phyloP scores from a whole-genome alignment of 148 eudicot genomes.

The Rhododendron ferrugineum region DNA sequence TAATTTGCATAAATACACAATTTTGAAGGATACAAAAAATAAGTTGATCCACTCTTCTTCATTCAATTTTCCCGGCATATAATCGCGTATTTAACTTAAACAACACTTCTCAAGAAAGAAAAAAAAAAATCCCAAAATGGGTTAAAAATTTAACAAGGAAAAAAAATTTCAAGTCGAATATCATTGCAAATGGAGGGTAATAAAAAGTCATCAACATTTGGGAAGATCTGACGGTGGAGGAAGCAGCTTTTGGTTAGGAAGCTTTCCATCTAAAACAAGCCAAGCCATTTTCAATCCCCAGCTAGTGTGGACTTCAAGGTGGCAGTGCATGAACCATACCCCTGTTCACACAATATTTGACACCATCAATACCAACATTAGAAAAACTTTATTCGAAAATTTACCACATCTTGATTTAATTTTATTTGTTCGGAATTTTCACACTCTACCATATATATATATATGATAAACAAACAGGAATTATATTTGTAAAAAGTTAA shows the following conservation, averaged over 20 bases:
- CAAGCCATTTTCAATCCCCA: conserved; percentile 48
- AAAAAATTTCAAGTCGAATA: neutral
- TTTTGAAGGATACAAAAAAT: neutral
- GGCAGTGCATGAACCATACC: conserved; percentile 41
- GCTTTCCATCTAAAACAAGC: conserved; percentile 38
- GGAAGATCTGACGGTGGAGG: conserved; percentile 45
- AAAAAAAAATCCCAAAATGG: neutral
- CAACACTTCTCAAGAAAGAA: neutral
- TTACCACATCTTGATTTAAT: no score
- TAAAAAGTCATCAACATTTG: conserved; percentile 18
- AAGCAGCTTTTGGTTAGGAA: conserved; percentile 32
- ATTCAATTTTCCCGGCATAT: neutral
- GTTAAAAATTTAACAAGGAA: neutral
- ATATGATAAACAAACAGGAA: no score
- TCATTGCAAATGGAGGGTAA: neutral
- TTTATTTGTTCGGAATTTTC: no score
- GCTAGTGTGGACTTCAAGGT: conserved; percentile 34
- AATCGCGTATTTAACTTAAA: neutral
- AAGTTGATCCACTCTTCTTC: neutral
- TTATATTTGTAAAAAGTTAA: no score
- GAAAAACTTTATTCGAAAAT: neutral
- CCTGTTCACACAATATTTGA: conserved; percentile 6
- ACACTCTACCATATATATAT: no score
- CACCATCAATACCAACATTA: neutral
- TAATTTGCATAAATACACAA: neutral